Conservation (phyloP, 1,139 yeast genomes). For the Arxiozyma slooffiae region DNA sequence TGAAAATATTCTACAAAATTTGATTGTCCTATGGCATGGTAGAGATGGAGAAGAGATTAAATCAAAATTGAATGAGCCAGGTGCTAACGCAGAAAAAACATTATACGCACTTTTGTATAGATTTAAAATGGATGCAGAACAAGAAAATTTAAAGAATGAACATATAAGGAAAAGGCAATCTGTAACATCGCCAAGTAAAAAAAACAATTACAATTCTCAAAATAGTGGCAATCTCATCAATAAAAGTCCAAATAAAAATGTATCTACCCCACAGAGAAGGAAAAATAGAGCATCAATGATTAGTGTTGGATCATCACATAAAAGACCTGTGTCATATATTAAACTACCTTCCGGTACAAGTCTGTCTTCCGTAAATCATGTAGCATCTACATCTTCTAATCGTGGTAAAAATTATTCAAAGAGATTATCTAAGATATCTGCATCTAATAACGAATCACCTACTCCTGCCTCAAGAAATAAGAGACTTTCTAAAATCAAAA, state of each 20-base stretch:
- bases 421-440: constrained; percentile 17
- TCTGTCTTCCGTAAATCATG: constrained; percentile 3
- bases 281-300: constrained; percentile 40
- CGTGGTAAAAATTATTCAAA: constrained; percentile 2
- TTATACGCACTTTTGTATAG: constrained; percentile 53
- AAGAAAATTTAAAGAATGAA: constrained; percentile 22
- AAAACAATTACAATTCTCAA: not conserved
- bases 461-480: constrained; percentile 25
- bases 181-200: constrained; percentile 5
- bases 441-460: constrained; percentile 24
- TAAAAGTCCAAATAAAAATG: constrained; percentile 5
- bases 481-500: constrained; percentile 17
- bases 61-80: constrained; percentile 43
- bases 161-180: constrained; percentile 23
- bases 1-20: constrained; percentile 53
- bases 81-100: constrained; percentile 63
- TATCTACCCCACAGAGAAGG: constrained; percentile 32
- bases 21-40: constrained; percentile 69
- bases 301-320: constrained; percentile 6
- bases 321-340: constrained; percentile 7
- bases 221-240: not conserved
- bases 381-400: constrained; percentile 3
- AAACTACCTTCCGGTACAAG: constrained; percentile 5
- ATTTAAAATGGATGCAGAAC: constrained; percentile 32
- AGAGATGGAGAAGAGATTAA: constrained; percentile 49